Evolutionary conservation across 2,329 filamentous ascomycete species (phyloP), one percentile per base, ranked within the genome.

Genomic region (Magnaporthiopsis rhizophila): DNA sequence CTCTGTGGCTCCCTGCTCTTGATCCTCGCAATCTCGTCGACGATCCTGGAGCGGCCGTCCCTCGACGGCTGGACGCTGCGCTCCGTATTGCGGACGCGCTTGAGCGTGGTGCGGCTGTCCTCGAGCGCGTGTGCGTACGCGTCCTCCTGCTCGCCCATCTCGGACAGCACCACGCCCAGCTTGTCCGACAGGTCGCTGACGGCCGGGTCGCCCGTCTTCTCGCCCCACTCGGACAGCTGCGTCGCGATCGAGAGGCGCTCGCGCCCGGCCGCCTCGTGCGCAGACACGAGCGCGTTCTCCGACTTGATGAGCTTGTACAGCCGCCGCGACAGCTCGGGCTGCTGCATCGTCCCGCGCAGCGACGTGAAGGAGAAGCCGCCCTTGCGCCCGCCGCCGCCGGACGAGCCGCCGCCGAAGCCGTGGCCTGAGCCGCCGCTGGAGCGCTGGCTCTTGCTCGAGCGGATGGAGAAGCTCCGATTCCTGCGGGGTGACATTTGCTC

Each of bases 171-270:
- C 56, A 98, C 94, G 62, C 92, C 95, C 63, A 99, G 83, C 83
- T 99, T 99, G 83, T 98, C 95, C 65, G 90, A 92, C 69, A 99
- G 85, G 74, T 98, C 95, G 63, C 87, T 92, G 71, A 98, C 83
- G 62, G 88, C 86, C 67, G 96, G 92, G 72, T 99, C 95, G 63
- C 86, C 85, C 2, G 93, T 97, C 66, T 90, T 86, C 78, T 98
- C 93, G 65, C 95, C 95, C 95, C 95, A 99, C 70, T 98, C 93
- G 9, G 92, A 96, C 59, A 99, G 86, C 79, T 98, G 94, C 13
- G 88, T 87, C 21, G 93, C 95, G 72, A 98, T 92, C 62, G 87
- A 86, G 66, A 91, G 79, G 65, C 92, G 90, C 80, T 97, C 94
- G 66, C 89, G 89, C 61, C 88, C 91, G 8, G 94, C 95, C 8